Percentiles rank a stretch among this genome's conserved stretches.
These are phyloP conservation scores for Gryganskiella cystojenkinii DNA, from an alignment of 192 early-diverging fungal species.

Conservation along the genomic window DNA sequence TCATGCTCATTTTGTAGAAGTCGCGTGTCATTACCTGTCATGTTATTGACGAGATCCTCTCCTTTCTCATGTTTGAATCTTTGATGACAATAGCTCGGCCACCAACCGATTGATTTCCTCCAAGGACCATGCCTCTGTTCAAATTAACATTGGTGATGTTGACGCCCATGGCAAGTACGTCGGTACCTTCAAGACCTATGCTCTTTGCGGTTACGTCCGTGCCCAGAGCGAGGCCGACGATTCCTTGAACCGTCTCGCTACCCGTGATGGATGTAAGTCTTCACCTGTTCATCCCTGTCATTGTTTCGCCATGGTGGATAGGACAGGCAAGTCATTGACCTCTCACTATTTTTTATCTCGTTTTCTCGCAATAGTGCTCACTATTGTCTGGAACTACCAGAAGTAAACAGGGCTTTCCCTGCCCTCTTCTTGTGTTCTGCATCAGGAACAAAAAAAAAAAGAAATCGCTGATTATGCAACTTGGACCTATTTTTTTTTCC, in stretches of 20 bases:
- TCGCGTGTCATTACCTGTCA: too few species aligned
- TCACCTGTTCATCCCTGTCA: too few species aligned
- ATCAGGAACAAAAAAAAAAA: not conserved
- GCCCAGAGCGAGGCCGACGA: constrained; percentile 92
- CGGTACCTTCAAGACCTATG: constrained; percentile 85
- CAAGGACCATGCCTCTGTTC: constrained; percentile 99
- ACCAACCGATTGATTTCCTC: constrained; percentile 96
- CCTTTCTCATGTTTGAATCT: too few species aligned
- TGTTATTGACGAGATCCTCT: too few species aligned
- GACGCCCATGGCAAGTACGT: constrained; percentile 83
- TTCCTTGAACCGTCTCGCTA: constrained; percentile 93
- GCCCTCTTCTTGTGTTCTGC: not conserved
- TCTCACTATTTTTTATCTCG: not conserved
- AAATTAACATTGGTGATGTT: constrained; percentile 96
- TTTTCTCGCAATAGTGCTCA: constrained; percentile 25
- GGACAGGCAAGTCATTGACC: not conserved
- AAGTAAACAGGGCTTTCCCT: constrained; percentile 33
- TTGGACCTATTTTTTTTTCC: too few species aligned
- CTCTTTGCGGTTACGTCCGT: constrained; percentile 93
- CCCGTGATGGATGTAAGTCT: constrained; percentile 73
- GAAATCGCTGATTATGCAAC: not conserved
- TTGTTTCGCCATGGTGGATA: not conserved
- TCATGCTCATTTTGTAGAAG: too few species aligned
- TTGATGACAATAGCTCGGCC: constrained; percentile 95
- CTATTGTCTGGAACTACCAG: constrained; percentile 55